Conservation (phyloP, 805 yeast species). For the Hanseniaspora hatyaiensis region DNA sequence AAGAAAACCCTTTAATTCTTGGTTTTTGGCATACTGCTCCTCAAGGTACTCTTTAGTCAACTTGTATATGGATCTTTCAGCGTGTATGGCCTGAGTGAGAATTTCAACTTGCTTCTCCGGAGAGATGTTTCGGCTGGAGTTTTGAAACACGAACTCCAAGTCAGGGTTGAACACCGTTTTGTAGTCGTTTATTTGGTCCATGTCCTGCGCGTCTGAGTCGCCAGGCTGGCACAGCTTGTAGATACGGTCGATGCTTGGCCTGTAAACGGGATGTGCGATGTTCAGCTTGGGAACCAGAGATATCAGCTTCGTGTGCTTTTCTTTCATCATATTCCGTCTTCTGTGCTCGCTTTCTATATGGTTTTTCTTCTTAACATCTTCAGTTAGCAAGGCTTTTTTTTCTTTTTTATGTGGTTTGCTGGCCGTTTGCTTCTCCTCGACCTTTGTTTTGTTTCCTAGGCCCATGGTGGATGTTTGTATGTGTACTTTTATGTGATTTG, state of each 20-base stretch:
- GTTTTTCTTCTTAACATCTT: conserved; percentile 14
- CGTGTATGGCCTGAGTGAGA: conserved; percentile 1
- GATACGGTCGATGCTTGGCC: conserved; percentile 1
- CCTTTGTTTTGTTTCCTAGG: neutral
- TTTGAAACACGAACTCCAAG: conserved; percentile 5
- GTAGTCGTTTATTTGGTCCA: neutral
- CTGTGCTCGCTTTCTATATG: conserved; percentile 16
- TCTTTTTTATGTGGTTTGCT: neutral
- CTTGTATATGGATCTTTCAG: neutral
- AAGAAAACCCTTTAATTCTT: conserved; percentile 18
- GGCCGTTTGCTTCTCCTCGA: neutral
- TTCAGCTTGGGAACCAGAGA: conserved; percentile 7
- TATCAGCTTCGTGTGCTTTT: conserved; percentile 5
- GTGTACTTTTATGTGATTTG: neutral
- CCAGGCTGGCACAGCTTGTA: neutral
- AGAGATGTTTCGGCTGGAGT: neutral
- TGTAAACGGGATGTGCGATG: conserved; percentile 4
- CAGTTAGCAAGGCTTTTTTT: conserved; percentile 5
- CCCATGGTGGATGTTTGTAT: neutral
- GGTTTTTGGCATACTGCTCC: conserved; percentile 1
- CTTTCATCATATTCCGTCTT: conserved; percentile 13
- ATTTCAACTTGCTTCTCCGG: conserved; percentile 10
- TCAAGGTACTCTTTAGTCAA: neutral
- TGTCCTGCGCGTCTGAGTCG: neutral
- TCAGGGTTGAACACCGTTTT: conserved; percentile 1